These are phyloP conservation scores for Gossypium lobatum DNA, from an alignment of 441 rosid genomes.

Conservation along the genomic window DNA sequence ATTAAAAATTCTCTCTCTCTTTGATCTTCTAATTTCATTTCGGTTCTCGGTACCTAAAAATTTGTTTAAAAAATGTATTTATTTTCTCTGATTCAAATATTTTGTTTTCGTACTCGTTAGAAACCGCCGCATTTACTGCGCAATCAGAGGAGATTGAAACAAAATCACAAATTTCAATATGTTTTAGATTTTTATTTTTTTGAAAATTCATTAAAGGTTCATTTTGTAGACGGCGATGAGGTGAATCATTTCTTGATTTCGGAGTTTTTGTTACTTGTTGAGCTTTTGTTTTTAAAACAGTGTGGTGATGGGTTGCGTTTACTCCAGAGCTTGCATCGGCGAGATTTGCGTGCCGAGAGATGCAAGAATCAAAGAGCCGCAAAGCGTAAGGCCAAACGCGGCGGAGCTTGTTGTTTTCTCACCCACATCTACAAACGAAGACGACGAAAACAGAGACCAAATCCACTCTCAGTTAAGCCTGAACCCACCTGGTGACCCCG, in stretches of 20 bases:
- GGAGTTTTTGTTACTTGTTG: not conserved
- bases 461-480: slow-evolving; percentile 35
- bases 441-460: slow-evolving; percentile 55
- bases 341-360: slow-evolving; percentile 78
- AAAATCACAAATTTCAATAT: slow-evolving; percentile 3
- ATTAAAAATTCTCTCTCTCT: not conserved
- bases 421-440: slow-evolving; percentile 43
- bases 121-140: slow-evolving; percentile 13
- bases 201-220: slow-evolving; percentile 4
- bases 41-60: not conserved
- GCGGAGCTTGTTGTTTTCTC: slow-evolving; percentile 52
- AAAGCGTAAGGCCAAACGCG: slow-evolving; percentile 16
- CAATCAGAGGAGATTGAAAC: slow-evolving; percentile 1
- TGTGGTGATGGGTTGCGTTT: slow-evolving; percentile 81
- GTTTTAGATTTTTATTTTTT: slow-evolving; percentile 11
- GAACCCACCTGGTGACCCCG: slow-evolving; percentile 39
- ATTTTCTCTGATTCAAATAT: not conserved
- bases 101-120: not conserved
- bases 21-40: not conserved
- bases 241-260: slow-evolving; percentile 19
- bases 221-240: slow-evolving; percentile 1
- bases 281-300: not conserved
- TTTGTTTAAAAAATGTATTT: not conserved
- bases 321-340: slow-evolving; percentile 93
- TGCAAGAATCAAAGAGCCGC: slow-evolving; percentile 38